Evolutionary conservation across 306 rosid genomes (phyloP).

Genomic region (Vigna mungo): DNA sequence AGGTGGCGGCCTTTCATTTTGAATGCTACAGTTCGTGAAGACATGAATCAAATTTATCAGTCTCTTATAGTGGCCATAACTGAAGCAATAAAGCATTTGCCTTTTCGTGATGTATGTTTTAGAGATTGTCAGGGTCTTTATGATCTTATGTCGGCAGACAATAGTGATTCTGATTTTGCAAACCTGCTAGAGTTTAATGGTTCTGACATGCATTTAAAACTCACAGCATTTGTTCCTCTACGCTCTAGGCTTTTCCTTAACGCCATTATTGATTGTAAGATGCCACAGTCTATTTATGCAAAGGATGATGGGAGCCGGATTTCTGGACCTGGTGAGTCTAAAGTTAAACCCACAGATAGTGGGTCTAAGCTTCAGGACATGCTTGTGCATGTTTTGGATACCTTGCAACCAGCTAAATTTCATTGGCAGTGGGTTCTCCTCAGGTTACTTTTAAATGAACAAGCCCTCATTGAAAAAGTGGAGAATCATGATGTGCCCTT

Average conservation of each 20-base stretch:
- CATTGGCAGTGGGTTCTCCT: constrained; percentile 99
- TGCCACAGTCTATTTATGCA: constrained; percentile 57
- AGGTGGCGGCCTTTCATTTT: constrained; percentile 74
- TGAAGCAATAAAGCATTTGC: constrained; percentile 82
- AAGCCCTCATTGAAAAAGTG: constrained; percentile 81
- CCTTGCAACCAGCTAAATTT: constrained; percentile 94
- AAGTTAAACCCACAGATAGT: constrained; percentile 52
- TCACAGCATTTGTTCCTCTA: constrained; percentile 88
- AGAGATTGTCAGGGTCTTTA: constrained; percentile 85
- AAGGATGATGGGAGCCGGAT: constrained; percentile 62
- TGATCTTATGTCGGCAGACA: constrained; percentile 77
- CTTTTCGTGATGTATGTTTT: constrained; percentile 92
- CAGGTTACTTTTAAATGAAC: constrained; percentile 91
- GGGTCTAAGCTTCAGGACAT: constrained; percentile 79
- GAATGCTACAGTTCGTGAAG: constrained; percentile 73
- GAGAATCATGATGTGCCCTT: constrained; percentile 65
- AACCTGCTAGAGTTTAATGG: constrained; percentile 74
- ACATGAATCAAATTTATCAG: constrained; percentile 72
- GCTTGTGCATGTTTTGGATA: constrained; percentile 81
- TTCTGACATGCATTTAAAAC: constrained; percentile 69
- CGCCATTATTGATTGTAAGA: constrained; percentile 86
- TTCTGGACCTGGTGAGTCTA: constrained; percentile 69
- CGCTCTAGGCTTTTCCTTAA: constrained; percentile 90
- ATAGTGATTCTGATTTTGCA: constrained; percentile 85
- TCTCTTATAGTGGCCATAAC: constrained; percentile 67